Evolutionary conservation across 2,329 filamentous ascomycete species (phyloP), one percentile per base, ranked within the genome.

Genomic region (Colletotrichum zoysiae): DNA sequence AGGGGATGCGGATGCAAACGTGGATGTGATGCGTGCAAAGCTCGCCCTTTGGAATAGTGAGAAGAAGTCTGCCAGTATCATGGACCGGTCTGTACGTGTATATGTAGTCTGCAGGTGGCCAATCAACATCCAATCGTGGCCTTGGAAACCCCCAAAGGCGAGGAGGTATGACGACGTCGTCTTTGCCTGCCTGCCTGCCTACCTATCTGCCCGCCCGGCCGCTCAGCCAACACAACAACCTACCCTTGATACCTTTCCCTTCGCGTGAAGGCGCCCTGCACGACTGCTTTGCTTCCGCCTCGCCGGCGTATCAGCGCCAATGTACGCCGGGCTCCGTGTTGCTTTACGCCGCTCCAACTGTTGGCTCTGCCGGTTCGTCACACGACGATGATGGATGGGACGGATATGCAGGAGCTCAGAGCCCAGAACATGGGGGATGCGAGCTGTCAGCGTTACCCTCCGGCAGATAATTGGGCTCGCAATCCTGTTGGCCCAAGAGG

Each of bases 401-500:
- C 70, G 60, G 55, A 64, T 65, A 70, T 72, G 70, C 60, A 70
- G 65, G 70, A 70, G 70, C 55, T 65, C 65, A 44, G 66, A 53
- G 59, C 55, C 48, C 44, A 33, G 46, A 60, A 53, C 59, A 69
- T 60, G 65, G 44, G 59, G 55, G 40, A 65, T 60, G 59, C 55
- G 55, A 71, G 60, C 59, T 50, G 46, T 40, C 48, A 72, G 40
- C 46, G 48, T 59, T 55, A 48, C 69, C 63, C 65, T 63, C 55
- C 23, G 59, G 65, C 60, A 65, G 44, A 70, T 70, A 42, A 63
- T 23, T 26, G 30, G 35, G 23, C 50, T 51, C 30, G 46, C 20
- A 42, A 57, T 48, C 51, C 53, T 48, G 66, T 60, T 71, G 59
- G 55, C 38, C 26, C 44, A 23, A 46, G 35, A 18, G 35, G 30